These are phyloP conservation scores for Boletus subluridellus DNA, from an alignment of 1,284 basidiomycete genomes.

Conservation along the genomic window DNA sequence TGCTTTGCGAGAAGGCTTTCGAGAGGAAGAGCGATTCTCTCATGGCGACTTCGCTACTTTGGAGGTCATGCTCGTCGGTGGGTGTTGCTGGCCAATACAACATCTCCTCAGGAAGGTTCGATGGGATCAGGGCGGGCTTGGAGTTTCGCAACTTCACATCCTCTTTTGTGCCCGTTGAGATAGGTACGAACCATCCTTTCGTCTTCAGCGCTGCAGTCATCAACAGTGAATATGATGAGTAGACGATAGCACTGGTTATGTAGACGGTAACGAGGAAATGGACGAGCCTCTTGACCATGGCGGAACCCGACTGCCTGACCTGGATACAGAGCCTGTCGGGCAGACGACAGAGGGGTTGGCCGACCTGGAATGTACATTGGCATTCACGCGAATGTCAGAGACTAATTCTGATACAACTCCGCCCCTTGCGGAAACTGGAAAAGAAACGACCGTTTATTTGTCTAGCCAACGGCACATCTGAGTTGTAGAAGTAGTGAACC, in stretches of 20 bases:
- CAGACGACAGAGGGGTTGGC: neutral
- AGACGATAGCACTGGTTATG: slow-evolving; percentile 31
- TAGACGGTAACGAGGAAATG: slow-evolving; percentile 27
- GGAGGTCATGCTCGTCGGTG: slow-evolving; percentile 11
- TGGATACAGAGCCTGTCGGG: neutral
- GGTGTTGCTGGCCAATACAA: slow-evolving; percentile 20
- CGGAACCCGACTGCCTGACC: slow-evolving; percentile 10
- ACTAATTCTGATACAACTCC: neutral
- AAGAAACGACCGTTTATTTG: neutral
- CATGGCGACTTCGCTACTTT: slow-evolving; percentile 30
- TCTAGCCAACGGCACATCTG: neutral
- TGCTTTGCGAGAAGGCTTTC: slow-evolving; percentile 63
- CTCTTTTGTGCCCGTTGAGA: neutral
- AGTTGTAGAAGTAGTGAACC: neutral
- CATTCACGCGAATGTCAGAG: slow-evolving; percentile 9
- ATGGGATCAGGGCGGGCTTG: slow-evolving; percentile 1
- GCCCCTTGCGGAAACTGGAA: neutral
- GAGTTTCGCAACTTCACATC: neutral
- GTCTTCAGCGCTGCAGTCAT: slow-evolving; percentile 18
- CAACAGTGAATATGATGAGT: slow-evolving; percentile 35
- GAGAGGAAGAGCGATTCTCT: slow-evolving; percentile 52
- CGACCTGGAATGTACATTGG: slow-evolving; percentile 17
- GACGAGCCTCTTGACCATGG: slow-evolving; percentile 16
- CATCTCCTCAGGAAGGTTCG: slow-evolving; percentile 11
- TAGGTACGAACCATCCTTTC: slow-evolving; percentile 10